Evolutionary conservation across 2,329 filamentous ascomycete species (phyloP), one percentile per base, ranked within the genome.

Genomic region (Colletotrichum sp.): DNA sequence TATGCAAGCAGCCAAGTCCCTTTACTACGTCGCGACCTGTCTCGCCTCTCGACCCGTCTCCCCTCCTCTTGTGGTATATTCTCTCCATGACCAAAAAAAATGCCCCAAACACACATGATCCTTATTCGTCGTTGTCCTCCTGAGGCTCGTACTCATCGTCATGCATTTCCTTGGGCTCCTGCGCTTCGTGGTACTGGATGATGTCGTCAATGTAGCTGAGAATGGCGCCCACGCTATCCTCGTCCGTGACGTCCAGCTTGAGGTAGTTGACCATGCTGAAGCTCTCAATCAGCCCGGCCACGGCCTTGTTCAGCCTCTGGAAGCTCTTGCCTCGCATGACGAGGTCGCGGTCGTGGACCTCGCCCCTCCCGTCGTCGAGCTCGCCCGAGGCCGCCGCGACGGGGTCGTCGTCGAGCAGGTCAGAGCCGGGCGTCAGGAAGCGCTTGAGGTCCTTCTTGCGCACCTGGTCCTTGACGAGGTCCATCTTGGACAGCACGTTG

Each of bases 231-330:
- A 99, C 93, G 82, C 96, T 99, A 81, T 99, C 96, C 86, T 99
- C 96, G 81, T 98, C 93, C 79, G 97, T 94, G 32, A 93, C 94
- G 82, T 99, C 95, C 60, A 99, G 88, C 86, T 96, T 95, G 73
- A 98, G 88, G 83, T 98, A 99, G 64, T 95, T 98, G 15, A 99
- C 95, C 95, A 99, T 98, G 87, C 96, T 98, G 86, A 98, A 99
- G 85, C 95, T 97, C 84, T 99, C 97, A 79, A 99, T 98, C 78
- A 99, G 88, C 69, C 95, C 92, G 1, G 95, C 97, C 7, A 99
- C 96, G 0, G 96, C 96, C 77, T 92, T 91, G 83, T 98, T 98
- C 79, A 99, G 87, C 80, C 92, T 91, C 77, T 95, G 91, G 85
- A 98, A 99, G 21, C 95, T 95, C 1, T 92, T 90, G 5, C 96